A percentile compares a stretch with the other conserved stretches of the same genome.
phyloP scores from a whole-genome alignment of 768 basidiomycete genomes.

The Clavulina sp. region DNA sequence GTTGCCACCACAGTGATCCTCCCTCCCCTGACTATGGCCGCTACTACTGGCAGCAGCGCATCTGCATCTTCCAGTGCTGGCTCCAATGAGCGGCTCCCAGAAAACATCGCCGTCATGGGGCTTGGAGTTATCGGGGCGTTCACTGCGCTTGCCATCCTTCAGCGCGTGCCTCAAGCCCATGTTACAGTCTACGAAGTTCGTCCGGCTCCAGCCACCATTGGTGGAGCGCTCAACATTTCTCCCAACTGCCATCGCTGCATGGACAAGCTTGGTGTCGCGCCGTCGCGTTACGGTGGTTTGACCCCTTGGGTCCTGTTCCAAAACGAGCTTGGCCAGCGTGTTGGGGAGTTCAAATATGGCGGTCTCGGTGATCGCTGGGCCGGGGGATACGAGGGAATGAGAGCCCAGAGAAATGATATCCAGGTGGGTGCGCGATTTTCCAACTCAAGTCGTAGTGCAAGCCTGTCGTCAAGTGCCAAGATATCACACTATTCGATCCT shows the following conservation, averaged over 20 bases:
- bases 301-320: background rate
- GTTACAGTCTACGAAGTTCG: slow-evolving; percentile 5
- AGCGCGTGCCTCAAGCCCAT: background rate
- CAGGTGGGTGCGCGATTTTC: too few species aligned
- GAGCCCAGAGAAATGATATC: background rate
- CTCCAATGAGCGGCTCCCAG: background rate
- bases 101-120: background rate
- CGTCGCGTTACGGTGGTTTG: background rate
- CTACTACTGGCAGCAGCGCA: too few species aligned
- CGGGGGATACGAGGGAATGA: background rate
- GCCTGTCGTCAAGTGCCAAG: too few species aligned
- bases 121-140: background rate
- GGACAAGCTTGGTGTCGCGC: slow-evolving; percentile 3
- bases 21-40: too few species aligned
- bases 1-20: too few species aligned
- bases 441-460: too few species aligned
- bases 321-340: background rate
- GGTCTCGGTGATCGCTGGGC: background rate
- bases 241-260: slow-evolving; percentile 4
- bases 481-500: background rate
- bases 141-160: background rate
- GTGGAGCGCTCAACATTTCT: background rate
- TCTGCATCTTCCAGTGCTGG: background rate
- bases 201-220: background rate
- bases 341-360: slow-evolving; percentile 4